Conservation (phyloP, 2,329 filamentous ascomycete genomes). For the Huntiella moniliformis region DNA sequence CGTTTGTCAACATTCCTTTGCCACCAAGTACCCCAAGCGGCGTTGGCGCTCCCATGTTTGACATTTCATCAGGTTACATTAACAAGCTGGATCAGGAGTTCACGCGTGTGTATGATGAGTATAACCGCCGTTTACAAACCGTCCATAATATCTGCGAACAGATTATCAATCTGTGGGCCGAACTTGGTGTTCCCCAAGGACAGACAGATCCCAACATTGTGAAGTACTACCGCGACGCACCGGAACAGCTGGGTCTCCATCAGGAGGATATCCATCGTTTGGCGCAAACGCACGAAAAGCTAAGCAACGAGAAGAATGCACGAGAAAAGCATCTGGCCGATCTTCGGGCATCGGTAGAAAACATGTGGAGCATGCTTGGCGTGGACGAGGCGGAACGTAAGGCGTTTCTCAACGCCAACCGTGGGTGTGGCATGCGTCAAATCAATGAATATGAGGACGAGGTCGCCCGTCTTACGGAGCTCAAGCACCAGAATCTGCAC, state of each 20-base stretch:
- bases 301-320: slow-evolving; percentile 72
- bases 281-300: slow-evolving; percentile 55
- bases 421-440: slow-evolving; percentile 74
- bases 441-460: slow-evolving; percentile 97
- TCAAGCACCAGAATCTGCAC: slow-evolving; percentile 89
- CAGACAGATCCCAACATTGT: slow-evolving; percentile 80
- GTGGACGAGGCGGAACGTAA: slow-evolving; percentile 70
- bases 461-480: slow-evolving; percentile 64
- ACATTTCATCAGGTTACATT: slow-evolving; percentile 81
- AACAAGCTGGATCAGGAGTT: slow-evolving; percentile 78
- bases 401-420: slow-evolving; percentile 67
- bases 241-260: slow-evolving; percentile 85
- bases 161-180: slow-evolving; percentile 87
- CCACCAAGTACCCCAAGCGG: slow-evolving; percentile 66
- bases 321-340: slow-evolving; percentile 64
- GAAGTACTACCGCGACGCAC: slow-evolving; percentile 72
- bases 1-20: slow-evolving; percentile 68
- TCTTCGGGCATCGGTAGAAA: slow-evolving; percentile 59
- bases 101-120: slow-evolving; percentile 89
- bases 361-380: slow-evolving; percentile 72
- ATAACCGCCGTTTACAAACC: slow-evolving; percentile 58
- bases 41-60: slow-evolving; percentile 63
- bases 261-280: slow-evolving; percentile 65
- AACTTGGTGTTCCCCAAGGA: slow-evolving; percentile 81
- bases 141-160: slow-evolving; percentile 63